These are phyloP conservation scores for Rhamnella rubrinervis DNA, from an alignment of 331 rosid species.

Conservation along the genomic window DNA sequence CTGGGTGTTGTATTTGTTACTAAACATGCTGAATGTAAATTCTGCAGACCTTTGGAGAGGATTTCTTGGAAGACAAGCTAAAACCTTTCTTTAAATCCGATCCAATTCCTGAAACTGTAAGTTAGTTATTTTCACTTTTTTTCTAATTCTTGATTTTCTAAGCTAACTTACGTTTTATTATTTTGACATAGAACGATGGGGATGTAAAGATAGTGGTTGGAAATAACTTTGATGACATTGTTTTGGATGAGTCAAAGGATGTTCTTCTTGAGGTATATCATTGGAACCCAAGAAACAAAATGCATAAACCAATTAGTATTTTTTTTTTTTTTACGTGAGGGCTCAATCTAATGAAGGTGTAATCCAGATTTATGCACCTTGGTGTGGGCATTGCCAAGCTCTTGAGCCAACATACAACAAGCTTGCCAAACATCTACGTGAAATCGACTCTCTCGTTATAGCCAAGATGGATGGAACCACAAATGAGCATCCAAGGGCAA, in stretches of 20 bases:
- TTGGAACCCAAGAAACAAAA: constrained; percentile 1
- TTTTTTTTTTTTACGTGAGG: constrained; percentile 8
- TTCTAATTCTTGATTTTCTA: constrained; percentile 8
- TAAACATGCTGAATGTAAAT: constrained; percentile 14
- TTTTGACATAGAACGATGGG: constrained; percentile 61
- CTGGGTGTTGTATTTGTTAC: not conserved
- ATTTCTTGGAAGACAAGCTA: constrained; percentile 89
- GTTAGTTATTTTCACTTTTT: constrained; percentile 30
- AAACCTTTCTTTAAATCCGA: constrained; percentile 91
- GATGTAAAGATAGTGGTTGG: constrained; percentile 94
- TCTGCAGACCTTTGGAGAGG: constrained; percentile 73
- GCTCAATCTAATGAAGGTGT: constrained; percentile 2
- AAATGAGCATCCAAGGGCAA: constrained; percentile 97
- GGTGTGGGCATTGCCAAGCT: constrained; percentile 99
- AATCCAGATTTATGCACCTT: constrained; percentile 91
- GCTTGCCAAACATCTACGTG: constrained; percentile 81
- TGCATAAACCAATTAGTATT: not conserved
- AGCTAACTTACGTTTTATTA: constrained; percentile 19
- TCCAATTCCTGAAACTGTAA: constrained; percentile 84
- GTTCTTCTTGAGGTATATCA: constrained; percentile 94
- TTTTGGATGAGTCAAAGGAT: constrained; percentile 94
- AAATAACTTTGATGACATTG: constrained; percentile 84
- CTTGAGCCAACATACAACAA: constrained; percentile 90
- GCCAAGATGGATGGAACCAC: constrained; percentile 99
- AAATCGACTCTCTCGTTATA: constrained; percentile 77